phyloP scores from a whole-genome alignment of 306 rosid species.

The Trifolium pratense region DNA sequence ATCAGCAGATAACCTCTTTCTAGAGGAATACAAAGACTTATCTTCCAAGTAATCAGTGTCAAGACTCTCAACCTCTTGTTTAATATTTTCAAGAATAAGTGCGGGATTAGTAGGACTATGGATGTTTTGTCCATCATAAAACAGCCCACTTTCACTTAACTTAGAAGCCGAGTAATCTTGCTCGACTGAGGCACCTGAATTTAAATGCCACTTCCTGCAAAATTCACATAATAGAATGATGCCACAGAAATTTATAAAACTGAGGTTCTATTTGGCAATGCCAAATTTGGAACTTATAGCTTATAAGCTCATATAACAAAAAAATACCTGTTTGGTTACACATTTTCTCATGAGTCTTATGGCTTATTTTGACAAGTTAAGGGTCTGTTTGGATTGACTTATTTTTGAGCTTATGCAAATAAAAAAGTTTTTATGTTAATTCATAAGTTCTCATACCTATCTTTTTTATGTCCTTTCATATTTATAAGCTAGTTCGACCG shows the following conservation, averaged over 20 bases:
- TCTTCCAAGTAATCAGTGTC: constrained; percentile 57
- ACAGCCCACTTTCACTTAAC: constrained; percentile 59
- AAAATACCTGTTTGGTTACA: no score
- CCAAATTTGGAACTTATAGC: no score
- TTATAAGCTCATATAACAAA: no score
- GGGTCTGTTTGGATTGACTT: no score
- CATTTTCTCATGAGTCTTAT: no score
- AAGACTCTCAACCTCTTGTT: constrained; percentile 70
- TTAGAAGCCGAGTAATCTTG: constrained; percentile 62
- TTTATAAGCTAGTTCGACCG: no score
- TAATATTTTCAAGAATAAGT: constrained; percentile 84
- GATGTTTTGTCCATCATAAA: constrained; percentile 74
- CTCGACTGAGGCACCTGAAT: constrained; percentile 55
- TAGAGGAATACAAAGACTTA: constrained; percentile 53
- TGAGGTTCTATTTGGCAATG: no score
- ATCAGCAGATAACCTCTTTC: constrained; percentile 61
- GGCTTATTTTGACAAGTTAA: no score
- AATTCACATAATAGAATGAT: constrained; percentile 26
- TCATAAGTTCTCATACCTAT: no score
- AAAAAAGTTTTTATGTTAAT: no score
- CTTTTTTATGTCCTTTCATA: no score
- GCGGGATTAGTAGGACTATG: constrained; percentile 93
- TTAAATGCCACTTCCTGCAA: constrained; percentile 77
- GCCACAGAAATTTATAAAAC: not conserved
- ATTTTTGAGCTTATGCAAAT: no score